Evolutionary conservation across 306 rosid species (phyloP).

Genomic region (Sesbania bispinosa): DNA sequence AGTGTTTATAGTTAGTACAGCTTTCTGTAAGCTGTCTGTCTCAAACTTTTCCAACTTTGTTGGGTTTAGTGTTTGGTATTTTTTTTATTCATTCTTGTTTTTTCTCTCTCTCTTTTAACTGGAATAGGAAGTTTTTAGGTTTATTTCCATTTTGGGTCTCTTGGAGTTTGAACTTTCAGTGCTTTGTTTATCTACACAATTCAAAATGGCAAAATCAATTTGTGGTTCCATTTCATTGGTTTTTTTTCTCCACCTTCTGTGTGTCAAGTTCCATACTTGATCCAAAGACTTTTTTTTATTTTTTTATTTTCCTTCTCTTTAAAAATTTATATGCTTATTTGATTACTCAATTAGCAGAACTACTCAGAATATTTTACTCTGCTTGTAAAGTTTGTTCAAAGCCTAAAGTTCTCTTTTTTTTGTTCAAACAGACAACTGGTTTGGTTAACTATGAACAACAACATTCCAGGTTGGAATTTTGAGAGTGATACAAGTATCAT

Average conservation of each 20-base stretch:
- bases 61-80: neutral
- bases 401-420: constrained; percentile 22
- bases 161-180: neutral
- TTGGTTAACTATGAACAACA: constrained; percentile 56
- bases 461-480: constrained; percentile 59
- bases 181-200: neutral
- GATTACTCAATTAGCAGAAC: constrained; percentile 3
- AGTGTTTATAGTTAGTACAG: too few species aligned
- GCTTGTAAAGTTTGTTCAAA: neutral
- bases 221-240: constrained; percentile 4
- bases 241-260: too few species aligned
- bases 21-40: too few species aligned
- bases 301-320: neutral
- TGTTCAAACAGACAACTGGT: constrained; percentile 37
- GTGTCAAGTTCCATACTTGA: too few species aligned
- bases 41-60: neutral
- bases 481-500: constrained; percentile 44
- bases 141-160: neutral
- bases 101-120: neutral
- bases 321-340: neutral
- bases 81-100: neutral
- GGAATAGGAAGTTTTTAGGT: neutral
- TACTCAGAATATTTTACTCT: constrained; percentile 19
- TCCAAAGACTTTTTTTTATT: too few species aligned
- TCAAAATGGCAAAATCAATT: neutral